phyloP scores from a whole-genome alignment of 1,284 basidiomycete species.

The Apiotrichum sp. region DNA sequence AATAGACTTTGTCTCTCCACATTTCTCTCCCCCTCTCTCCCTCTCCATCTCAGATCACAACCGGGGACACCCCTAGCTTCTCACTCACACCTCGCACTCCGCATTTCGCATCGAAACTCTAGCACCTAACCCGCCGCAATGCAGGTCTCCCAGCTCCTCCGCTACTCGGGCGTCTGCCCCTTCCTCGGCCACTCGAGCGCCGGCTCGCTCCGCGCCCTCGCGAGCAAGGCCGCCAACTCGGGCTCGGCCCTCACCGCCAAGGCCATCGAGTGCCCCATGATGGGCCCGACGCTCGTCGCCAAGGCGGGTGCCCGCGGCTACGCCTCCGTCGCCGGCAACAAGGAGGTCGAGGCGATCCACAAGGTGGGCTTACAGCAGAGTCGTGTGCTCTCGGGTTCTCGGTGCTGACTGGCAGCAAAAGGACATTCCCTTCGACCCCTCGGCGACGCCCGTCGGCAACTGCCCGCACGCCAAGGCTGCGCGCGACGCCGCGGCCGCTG shows the following conservation, averaged over 20 bases:
- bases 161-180: conserved; percentile 60
- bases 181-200: conserved; percentile 77
- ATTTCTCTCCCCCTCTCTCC: too few species aligned
- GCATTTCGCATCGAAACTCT: too few species aligned
- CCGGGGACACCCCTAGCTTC: too few species aligned
- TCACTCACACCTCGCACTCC: too few species aligned
- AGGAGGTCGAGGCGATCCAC: conserved; percentile 78
- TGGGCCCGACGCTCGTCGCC: conserved; percentile 72
- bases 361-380: conserved; percentile 42
- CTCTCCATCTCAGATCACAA: too few species aligned
- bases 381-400: too few species aligned
- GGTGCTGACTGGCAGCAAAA: conserved; percentile 53
- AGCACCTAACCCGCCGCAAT: too few species aligned
- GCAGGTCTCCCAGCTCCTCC: conserved; percentile 44
- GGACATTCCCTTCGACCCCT: conserved; percentile 55
- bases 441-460: conserved; percentile 58
- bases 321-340: conserved; percentile 71
- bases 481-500: conserved; percentile 69
- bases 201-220: conserved; percentile 71
- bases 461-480: conserved; percentile 79
- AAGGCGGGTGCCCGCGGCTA: conserved; percentile 49
- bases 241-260: conserved; percentile 74
- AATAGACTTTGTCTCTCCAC: too few species aligned
- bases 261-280: conserved; percentile 81
- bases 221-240: conserved; percentile 62